Evolutionary conservation across 2,329 filamentous ascomycete genomes (phyloP), one percentile per base, ranked within the genome.

Genomic region (Drechmeria coniospora): DNA sequence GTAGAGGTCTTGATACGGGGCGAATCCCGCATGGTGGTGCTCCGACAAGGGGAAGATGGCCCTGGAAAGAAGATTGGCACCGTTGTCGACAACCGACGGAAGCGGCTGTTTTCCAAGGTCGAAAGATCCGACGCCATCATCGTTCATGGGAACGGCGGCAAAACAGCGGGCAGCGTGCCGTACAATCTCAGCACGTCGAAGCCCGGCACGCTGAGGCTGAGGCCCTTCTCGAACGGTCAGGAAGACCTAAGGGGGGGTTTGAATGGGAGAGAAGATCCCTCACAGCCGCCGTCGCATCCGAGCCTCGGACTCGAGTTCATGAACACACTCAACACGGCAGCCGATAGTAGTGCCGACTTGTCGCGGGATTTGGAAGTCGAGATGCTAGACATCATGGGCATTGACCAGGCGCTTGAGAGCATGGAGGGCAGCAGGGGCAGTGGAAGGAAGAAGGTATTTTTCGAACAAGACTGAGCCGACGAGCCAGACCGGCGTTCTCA

Each of bases 311-410:
- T 71, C 18, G 53, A 59, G 12, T 73, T 74, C 36, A 56, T 57
- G 21, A 57, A 61, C 23, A 63, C 56, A 12, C 43, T 74, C 18
- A 57, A 53, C 26, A 59, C 54, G 2, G 68, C 68, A 2, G 68
- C 68, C 3, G 67, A 73, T 31, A 47, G 53, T 6, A 53, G 53
- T 14, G 57, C 62, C 19, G 61, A 66, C 27, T 53, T 61, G n/a
- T 58, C 54, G 15, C 53, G 68, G 18, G 60, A 73, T 31, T 56
- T 72, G 9, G 68, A 74, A 42, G 57, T 59, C 17, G 68, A 74
- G 47, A 65, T 74, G 57, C 54, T 77, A 38, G 70, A 74, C 43
- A 70, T 77, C 24, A 67, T 74, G 60, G 69, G 71, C 38, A 73
- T 77, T 41, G 72, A 77, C 38, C 62, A 67, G 32, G 65, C 63